Base-by-base conservation (phyloP, 495 filamentous ascomycete genomes). In the Penicillium paradoxum region DNA sequence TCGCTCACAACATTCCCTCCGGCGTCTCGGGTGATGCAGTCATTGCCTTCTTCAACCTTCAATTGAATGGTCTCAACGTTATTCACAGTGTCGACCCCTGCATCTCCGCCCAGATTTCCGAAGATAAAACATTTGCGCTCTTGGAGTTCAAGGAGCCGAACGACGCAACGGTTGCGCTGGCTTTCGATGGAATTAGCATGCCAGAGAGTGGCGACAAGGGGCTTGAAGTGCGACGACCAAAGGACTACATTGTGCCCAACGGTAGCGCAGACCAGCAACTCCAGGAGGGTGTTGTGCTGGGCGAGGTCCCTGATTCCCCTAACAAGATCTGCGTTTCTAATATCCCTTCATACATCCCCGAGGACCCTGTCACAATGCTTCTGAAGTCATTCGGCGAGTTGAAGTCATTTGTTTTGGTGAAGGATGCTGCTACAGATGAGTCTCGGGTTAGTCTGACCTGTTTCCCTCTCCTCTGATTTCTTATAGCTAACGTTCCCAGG, bases 161-260 rank as follows among this genome's bases (percentile, higher is more conserved):
- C 32, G 93, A 99, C 65, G 85, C 95, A 30, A 99, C 93, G 7
- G 83, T 96, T 49, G 93, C 88, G 8, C 73, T 97, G 54, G 91
- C 93, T 2, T 73, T 99, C 29, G 91, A 97, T 55, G 91, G 92
- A 40, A 89, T 91, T 46, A 77, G 79, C 17, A 96, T 96, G 87
- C 86, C 89, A 38, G 87, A 88, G 18, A 81, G 82, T 9, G 73
- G 66, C 19, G 64, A 72, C 0, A 66, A 70, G 46, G 91, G 90
- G 3, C 77, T 99, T 46, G 81, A 87, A 33, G 90, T 99, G 54
- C 85, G 87, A 48, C 82, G 93, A 37, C 93, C 93, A 8, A 97
- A 95, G 73, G 95, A 99, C 66, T 99, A 99, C 70, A 97, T 99
- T 66, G 89, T 93, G 22, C 95, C 93, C 22, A 83, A 86, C 30